A percentile compares a stretch with the other conserved stretches of the same genome.
phyloP scores from a whole-genome alignment of 352 stramenopile genomes.

The Phytopythium delawarense region DNA sequence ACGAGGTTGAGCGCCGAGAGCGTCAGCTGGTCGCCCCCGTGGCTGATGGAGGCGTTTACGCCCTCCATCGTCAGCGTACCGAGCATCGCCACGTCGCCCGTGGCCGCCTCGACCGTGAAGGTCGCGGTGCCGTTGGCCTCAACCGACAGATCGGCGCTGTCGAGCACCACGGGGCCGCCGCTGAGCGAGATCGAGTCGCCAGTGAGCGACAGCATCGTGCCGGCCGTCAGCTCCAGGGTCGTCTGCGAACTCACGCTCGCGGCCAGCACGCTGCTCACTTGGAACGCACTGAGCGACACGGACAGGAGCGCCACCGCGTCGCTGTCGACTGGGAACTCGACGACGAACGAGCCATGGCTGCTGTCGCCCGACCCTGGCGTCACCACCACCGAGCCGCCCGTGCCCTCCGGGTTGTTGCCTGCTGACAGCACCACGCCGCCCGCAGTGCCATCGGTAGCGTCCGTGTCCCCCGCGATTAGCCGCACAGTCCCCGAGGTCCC shows the following conservation, averaged over 20 bases:
- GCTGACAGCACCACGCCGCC: conserved; percentile 32
- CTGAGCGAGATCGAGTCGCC: conserved; percentile 6
- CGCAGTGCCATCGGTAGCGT: conserved; percentile 12
- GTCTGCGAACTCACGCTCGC: conserved; percentile 25
- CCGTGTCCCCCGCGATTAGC: conserved; percentile 33
- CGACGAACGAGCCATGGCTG: conserved; percentile 29
- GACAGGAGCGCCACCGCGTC: conserved; percentile 18
- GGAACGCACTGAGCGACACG: conserved; percentile 23
- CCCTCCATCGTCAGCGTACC: neutral
- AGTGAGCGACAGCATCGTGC: conserved; percentile 28
- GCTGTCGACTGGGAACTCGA: conserved; percentile 21
- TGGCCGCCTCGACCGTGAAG: neutral
- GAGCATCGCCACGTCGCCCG: conserved; percentile 5
- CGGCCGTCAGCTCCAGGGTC: conserved; percentile 27
- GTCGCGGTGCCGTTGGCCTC: neutral
- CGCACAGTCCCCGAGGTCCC: conserved; percentile 19
- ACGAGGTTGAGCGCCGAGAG: neutral
- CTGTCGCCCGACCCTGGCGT: conserved; percentile 26
- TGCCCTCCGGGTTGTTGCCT: conserved; percentile 25
- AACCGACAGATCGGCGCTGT: neutral
- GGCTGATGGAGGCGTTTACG: neutral
- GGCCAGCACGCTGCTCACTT: conserved; percentile 29
- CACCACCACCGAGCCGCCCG: conserved; percentile 35
- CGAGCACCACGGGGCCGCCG: conserved; percentile 1
- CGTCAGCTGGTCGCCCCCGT: conserved; percentile 2